Base-by-base conservation (phyloP, 2,329 filamentous ascomycete species). In the Sphaerulina vaccinii region DNA sequence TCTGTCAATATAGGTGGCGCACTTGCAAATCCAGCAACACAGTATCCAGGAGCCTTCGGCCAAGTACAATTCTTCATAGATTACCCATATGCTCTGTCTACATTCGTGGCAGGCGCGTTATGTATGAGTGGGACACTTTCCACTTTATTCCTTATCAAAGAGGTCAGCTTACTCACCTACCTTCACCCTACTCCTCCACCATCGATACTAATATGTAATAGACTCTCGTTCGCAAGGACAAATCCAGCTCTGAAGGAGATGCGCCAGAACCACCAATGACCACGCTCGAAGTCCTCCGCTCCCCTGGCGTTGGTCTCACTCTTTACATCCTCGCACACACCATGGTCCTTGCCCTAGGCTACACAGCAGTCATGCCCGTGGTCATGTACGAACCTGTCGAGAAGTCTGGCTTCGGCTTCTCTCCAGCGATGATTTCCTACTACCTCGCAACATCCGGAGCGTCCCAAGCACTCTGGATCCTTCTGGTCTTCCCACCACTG, bases 381-480 rank as follows among this genome's bases (percentile, higher is more conserved):
- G 86, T 84, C 65, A 83, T 83, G 71, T 90, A 79, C 69, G 88
- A 84, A 0, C 74, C 77, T 2, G 61, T 86, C 5, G 5, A 65
- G 0, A 75, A 85, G 0, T 88, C 88, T 27, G 88, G 88, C 0
- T 79, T 84, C 41, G 80, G 77, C 2, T 85, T 90, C 66, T 70
- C 75, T 0, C 73, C 85, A 0, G 65, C 79, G 3, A 77, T 81
- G 46, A 92, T 90, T 56, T 84, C 85, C 1, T 60, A 83, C 2
- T 80, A 85, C 70, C 79, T 92, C 71, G 81, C 77, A 1, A 51
- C 84, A 1, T 79, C 77, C 18, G 88, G 88, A 10, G 70, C 80
- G 13, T 76, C 81, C 3, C 88, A 92, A 67, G 82, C 86, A 1
- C 51, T 80, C 5, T 92, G 87, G 87, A 79, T 90, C 1, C 74